Percentiles rank a stretch among this genome's conserved stretches.
Evolutionary conservation across 2,329 filamentous ascomycete species (phyloP).

Genomic region (Penicillium freii): DNA sequence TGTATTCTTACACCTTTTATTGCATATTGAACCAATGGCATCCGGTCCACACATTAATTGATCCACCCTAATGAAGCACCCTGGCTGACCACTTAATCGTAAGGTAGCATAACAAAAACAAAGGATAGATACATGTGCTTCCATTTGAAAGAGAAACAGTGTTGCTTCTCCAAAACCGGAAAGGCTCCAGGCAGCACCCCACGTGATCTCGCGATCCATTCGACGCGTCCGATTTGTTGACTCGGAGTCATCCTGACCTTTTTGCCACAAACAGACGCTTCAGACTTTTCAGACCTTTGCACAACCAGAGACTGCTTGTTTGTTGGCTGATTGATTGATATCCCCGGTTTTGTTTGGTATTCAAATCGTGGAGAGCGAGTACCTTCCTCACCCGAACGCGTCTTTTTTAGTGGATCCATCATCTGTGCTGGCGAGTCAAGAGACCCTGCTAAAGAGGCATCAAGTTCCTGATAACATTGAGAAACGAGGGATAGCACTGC

Average conservation of each 20-base stretch:
- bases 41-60: not conserved
- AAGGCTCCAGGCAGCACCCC: constrained; percentile 12
- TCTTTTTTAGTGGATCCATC: not conserved
- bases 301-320: not conserved
- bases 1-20: constrained; percentile 9
- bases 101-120: not conserved
- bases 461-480: too few species aligned
- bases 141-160: not conserved
- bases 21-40: not conserved
- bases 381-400: not conserved
- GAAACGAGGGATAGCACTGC: constrained; percentile 36
- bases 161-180: constrained; percentile 9
- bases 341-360: too few species aligned
- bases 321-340: not conserved
- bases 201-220: constrained; percentile 40
- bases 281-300: not conserved
- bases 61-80: not conserved
- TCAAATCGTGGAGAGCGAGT: not conserved
- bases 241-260: constrained; percentile 9
- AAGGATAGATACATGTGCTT: not conserved
- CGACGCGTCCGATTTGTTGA: constrained; percentile 33
- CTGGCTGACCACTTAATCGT: not conserved
- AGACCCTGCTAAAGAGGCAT: not conserved
- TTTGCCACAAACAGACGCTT: constrained; percentile 22
- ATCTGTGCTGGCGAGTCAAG: not conserved